Evolutionary conservation across 2,329 filamentous ascomycete genomes (phyloP).

Genomic region (Dryadomyces quercus-mongolicae): DNA sequence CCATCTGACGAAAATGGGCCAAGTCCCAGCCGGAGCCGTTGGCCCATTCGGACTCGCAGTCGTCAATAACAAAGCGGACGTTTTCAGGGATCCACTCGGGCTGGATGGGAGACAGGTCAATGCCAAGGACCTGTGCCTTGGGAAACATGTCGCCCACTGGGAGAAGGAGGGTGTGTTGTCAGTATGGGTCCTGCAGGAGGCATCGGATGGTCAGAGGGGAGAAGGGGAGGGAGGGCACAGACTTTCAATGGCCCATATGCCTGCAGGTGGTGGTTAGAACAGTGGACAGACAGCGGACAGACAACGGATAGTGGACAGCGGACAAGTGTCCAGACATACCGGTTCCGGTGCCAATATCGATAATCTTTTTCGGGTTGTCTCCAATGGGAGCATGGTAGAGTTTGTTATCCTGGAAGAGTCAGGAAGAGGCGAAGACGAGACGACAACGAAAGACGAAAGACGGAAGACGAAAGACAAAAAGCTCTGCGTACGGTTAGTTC

Average conservation of each 20-base stretch:
- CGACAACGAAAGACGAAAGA: neutral
- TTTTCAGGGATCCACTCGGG: constrained; percentile 42
- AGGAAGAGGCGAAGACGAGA: neutral
- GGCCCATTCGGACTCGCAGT: constrained; percentile 46
- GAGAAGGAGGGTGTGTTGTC: neutral
- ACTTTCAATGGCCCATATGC: constrained; percentile 30
- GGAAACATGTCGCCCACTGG: constrained; percentile 28
- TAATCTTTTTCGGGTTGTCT: constrained; percentile 26
- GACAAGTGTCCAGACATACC: constrained; percentile 21
- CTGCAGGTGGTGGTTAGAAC: constrained; percentile 1
- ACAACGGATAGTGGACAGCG: too few species aligned
- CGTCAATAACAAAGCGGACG: constrained; percentile 50
- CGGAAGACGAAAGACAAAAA: neutral
- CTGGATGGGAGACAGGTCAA: constrained; percentile 33
- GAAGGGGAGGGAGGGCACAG: constrained; percentile 2
- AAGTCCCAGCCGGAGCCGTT: constrained; percentile 42
- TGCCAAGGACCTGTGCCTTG: constrained; percentile 26
- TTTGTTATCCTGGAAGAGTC: constrained; percentile 19
- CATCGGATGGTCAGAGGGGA: constrained; percentile 4
- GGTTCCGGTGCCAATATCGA: constrained; percentile 38
- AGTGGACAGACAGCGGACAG: neutral
- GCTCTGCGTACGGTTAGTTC: constrained; percentile 24
- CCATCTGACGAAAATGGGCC: constrained; percentile 39
- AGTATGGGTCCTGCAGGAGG: neutral
- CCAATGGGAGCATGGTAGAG: constrained; percentile 28